These are phyloP conservation scores for Phytophthora syringae DNA, from an alignment of 352 stramenopile species.

Conservation along the genomic window DNA sequence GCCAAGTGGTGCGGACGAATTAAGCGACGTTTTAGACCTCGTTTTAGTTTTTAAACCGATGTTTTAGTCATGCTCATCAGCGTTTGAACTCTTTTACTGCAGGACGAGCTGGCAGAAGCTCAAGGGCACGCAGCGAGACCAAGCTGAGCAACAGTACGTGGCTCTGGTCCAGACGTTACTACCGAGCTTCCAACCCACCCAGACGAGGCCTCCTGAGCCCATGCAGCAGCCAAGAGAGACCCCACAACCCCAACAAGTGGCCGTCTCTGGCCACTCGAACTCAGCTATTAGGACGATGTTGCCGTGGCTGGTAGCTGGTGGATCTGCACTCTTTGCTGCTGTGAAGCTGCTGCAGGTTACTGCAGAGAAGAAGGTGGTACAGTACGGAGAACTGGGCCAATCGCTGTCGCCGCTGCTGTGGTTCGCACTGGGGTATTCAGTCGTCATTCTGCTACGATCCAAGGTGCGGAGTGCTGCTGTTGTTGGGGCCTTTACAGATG, in stretches of 20 bases:
- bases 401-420: constrained; percentile 55
- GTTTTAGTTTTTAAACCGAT: not conserved
- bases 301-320: not conserved
- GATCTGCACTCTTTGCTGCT: constrained; percentile 2
- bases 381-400: constrained; percentile 33
- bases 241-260: not conserved
- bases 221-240: not conserved
- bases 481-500: not conserved
- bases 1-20: constrained; percentile 60
- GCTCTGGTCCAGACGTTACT: constrained; percentile 56
- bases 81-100: too few species aligned
- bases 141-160: constrained; percentile 63
- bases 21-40: not conserved
- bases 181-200: constrained; percentile 49
- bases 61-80: constrained; percentile 2
- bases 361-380: not conserved
- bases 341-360: constrained; percentile 20
- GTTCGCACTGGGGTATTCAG: constrained; percentile 59
- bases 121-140: constrained; percentile 37
- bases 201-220: not conserved
- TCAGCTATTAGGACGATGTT: constrained; percentile 5
- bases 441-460: constrained; percentile 52
- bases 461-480: constrained; percentile 33
- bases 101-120: constrained; percentile 65
- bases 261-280: not conserved